Base-by-base conservation (phyloP, 2,329 filamentous ascomycete genomes). In the Penicillium nordicum region DNA sequence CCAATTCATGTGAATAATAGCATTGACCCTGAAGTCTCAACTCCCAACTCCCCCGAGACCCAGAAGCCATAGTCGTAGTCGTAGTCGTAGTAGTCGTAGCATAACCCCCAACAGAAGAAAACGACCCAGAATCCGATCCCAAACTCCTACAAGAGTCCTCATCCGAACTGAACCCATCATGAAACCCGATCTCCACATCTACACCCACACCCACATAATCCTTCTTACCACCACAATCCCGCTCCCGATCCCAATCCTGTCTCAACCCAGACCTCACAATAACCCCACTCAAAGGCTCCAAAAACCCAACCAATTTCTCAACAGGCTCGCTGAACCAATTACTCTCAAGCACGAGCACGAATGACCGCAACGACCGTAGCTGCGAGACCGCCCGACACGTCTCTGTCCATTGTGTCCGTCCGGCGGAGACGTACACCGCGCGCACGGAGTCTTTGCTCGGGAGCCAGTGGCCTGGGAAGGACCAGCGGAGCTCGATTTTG, bases 361-460 rank as follows among this genome's bases (percentile, higher is more conserved):
- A 75, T 2, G 65, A 60, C 37, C 68, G 65, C 18, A 75, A 59
- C 0, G 51, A 48, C 1, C 62, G 59, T 36, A 75, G 65, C 25
- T 53, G 42, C 0, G 59, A 55, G 2, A 75, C 54, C 0, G 69
- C 61, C 18, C 54, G 60, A 57, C 72, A 75, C 1, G 72, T 74
- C 48, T 74, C 72, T 21, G 68, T 48, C 73, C 73, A 75, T 55
- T 74, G 72, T 43, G 66, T 62, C 4, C 67, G 67, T 30, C 73
- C 72, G 0, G 72, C 72, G 36, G 69, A 69, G 45, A 75, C 70
- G 44, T 75, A 75, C 4, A 75, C 63, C 2, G 67, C 57, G 50
- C 73, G 72, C 23, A 75, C 73, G 27, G 73, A 69, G 59, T 75
- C 73, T 57, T 75, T 75, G 57, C 66, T 73, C 6, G 72, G 73